A percentile compares a stretch with the other conserved stretches of the same genome.
phyloP scores from a whole-genome alignment of 192 early-diverging fungal genomes.

The Umbelopsis isabellina region DNA sequence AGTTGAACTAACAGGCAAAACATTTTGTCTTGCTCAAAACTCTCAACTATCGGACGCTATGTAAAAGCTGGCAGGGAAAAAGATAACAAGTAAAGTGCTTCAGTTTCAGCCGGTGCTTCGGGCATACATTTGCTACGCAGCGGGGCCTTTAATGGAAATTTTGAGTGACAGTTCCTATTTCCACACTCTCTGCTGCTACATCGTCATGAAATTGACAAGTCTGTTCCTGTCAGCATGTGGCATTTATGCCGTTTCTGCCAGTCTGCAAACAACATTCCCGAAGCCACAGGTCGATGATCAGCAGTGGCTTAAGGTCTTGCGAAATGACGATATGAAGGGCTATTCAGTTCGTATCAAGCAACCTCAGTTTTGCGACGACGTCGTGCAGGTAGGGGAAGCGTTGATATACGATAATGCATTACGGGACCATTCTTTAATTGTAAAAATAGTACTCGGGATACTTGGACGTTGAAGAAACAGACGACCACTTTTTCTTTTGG shows the following conservation, averaged over 20 bases:
- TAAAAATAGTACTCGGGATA: conserved; percentile 73
- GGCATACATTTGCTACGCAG: no score
- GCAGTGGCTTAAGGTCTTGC: conserved; percentile 20
- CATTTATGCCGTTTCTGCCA: conserved; percentile 5
- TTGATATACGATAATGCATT: background rate
- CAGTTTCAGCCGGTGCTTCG: no score
- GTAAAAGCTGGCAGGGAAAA: no score
- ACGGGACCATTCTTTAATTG: background rate
- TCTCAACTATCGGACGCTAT: no score
- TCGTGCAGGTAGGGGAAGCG: conserved; percentile 28
- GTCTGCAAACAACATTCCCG: conserved; percentile 7
- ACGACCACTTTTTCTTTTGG: conserved; percentile 92
- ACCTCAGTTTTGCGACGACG: conserved; percentile 35
- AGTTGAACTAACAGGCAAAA: no score
- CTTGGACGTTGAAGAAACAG: conserved; percentile 62
- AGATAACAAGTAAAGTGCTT: no score
- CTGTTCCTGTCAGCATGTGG: conserved; percentile 11
- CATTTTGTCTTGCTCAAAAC: no score
- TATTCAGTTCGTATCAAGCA: conserved; percentile 38
- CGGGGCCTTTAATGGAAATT: no score
- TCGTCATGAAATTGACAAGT: background rate
- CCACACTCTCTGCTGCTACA: no score
- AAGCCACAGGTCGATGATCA: background rate
- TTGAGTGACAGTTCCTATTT: no score
- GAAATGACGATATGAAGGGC: conserved; percentile 29